These are phyloP conservation scores for Globisporangium takayamanum DNA, from an alignment of 352 stramenopile genomes.

Conservation along the genomic window DNA sequence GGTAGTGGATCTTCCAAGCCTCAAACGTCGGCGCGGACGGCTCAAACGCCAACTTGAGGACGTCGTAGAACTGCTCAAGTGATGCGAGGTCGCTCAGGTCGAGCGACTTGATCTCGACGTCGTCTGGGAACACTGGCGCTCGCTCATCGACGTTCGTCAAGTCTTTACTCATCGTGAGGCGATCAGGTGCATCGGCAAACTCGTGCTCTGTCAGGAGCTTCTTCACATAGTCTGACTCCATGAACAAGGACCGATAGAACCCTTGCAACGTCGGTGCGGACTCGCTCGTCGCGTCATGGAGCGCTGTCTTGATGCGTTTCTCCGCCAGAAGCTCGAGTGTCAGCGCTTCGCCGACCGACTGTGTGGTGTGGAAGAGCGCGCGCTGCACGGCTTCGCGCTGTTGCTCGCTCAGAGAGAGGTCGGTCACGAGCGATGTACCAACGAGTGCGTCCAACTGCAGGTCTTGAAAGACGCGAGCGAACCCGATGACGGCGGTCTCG, in stretches of 20 bases:
- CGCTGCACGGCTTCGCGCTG: not conserved
- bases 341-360: not conserved
- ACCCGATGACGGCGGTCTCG: not conserved
- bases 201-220: not conserved
- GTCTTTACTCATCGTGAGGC: conserved; percentile 6
- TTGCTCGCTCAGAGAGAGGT: not conserved
- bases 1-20: conserved; percentile 16
- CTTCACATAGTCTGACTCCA: conserved; percentile 4
- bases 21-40: conserved; percentile 6
- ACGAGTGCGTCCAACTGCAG: not conserved
- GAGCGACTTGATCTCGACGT: not conserved
- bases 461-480: conserved; percentile 1
- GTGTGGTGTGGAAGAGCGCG: not conserved
- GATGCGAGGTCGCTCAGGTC: not conserved
- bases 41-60: conserved; percentile 13
- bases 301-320: not conserved
- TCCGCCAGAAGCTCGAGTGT: not conserved
- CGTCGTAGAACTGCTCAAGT: conserved; percentile 6
- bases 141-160: not conserved
- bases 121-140: not conserved
- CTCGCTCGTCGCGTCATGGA: not conserved
- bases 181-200: not conserved
- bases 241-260: not conserved
- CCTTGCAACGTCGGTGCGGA: not conserved
- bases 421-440: not conserved